phyloP scores from a whole-genome alignment of 805 yeast genomes.

The Wickerhamiella brachini region DNA sequence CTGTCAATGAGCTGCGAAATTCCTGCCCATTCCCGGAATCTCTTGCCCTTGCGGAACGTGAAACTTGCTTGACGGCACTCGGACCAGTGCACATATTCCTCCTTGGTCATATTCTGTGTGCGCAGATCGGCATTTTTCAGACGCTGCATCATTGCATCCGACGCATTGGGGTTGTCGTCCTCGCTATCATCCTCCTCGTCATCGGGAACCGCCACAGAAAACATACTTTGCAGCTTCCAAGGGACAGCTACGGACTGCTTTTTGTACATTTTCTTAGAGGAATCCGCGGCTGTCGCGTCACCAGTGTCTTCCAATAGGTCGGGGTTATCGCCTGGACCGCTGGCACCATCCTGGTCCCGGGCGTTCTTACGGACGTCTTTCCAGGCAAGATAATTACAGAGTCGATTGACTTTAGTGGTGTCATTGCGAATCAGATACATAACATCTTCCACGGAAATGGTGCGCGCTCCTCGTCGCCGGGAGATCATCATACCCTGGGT shows the following conservation, averaged over 20 bases:
- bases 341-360: constrained; percentile 42
- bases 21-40: constrained; percentile 96
- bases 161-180: constrained; percentile 64
- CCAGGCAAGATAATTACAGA: constrained; percentile 89
- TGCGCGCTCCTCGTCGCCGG: constrained; percentile 61
- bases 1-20: constrained; percentile 71
- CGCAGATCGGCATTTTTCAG: constrained; percentile 88
- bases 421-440: constrained; percentile 87
- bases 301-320: constrained; percentile 37
- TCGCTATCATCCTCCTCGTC: constrained; percentile 29
- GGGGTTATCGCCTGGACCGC: constrained; percentile 36
- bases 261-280: constrained; percentile 38
- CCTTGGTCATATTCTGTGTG: constrained; percentile 85
- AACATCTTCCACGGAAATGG: constrained; percentile 83
- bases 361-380: constrained; percentile 86
- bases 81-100: constrained; percentile 97
- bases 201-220: constrained; percentile 33
- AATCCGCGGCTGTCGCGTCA: constrained; percentile 22
- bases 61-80: constrained; percentile 97
- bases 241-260: constrained; percentile 75
- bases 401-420: constrained; percentile 80
- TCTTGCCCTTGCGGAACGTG: constrained; percentile 84
- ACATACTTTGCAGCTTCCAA: constrained; percentile 93
- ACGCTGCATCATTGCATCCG: constrained; percentile 82
- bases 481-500: constrained; percentile 70